A percentile compares a stretch with the other conserved stretches of the same genome.
Conservation (phyloP, 2,329 filamentous ascomycete genomes). For the Fusarium zealandicum region DNA sequence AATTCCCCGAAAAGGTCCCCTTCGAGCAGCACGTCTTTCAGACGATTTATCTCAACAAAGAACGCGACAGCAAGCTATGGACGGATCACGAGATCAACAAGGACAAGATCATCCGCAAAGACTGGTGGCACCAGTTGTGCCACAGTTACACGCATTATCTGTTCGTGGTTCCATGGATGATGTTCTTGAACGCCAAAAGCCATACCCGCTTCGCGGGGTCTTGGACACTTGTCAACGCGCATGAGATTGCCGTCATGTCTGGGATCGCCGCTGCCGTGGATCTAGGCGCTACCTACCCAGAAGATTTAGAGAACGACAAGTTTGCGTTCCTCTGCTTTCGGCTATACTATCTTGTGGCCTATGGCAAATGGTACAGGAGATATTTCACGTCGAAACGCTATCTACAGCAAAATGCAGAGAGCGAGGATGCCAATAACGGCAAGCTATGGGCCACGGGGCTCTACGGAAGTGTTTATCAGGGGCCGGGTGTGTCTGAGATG, state of each 20-base stretch:
- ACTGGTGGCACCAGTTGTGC: slow-evolving; percentile 28
- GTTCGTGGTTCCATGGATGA: slow-evolving; percentile 23
- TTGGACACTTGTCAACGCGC: slow-evolving; percentile 19
- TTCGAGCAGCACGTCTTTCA: slow-evolving; percentile 49
- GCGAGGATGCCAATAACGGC: slow-evolving; percentile 53
- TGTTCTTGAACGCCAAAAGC: slow-evolving; percentile 27
- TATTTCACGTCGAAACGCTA: slow-evolving; percentile 39
- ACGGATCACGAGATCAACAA: slow-evolving; percentile 19
- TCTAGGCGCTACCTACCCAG: slow-evolving; percentile 15
- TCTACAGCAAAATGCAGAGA: slow-evolving; percentile 28
- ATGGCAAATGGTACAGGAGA: slow-evolving; percentile 66
- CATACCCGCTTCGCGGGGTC: slow-evolving; percentile 21
- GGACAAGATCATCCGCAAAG: slow-evolving; percentile 27
- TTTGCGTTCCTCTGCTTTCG: slow-evolving; percentile 68
- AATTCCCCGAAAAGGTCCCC: slow-evolving; percentile 23
- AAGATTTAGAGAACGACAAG: slow-evolving; percentile 66
- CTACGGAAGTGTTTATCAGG: slow-evolving; percentile 66
- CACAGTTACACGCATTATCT: slow-evolving; percentile 26
- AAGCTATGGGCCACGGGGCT: slow-evolving; percentile 63
- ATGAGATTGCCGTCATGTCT: slow-evolving; percentile 22
- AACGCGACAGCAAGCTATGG: slow-evolving; percentile 23
- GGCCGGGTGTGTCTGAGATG: slow-evolving; percentile 60
- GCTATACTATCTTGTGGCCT: slow-evolving; percentile 66
- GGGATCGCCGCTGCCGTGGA: slow-evolving; percentile 26
- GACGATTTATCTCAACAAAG: slow-evolving; percentile 62